These are phyloP conservation scores for Tetrapisispora fleetii DNA, from an alignment of 805 yeast species.

Conservation along the genomic window DNA sequence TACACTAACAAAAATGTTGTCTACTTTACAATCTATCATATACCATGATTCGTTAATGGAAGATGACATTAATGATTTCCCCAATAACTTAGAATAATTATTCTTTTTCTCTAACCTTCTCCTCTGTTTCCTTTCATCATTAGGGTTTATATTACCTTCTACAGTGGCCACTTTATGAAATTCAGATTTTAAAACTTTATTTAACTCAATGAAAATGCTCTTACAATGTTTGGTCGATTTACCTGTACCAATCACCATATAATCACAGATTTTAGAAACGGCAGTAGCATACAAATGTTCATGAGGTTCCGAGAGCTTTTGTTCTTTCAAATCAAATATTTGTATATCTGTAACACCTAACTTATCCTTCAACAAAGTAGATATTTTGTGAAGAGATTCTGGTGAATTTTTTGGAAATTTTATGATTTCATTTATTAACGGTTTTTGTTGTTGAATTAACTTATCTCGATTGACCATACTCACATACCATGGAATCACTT, in stretches of 20 bases:
- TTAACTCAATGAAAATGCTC: constrained; percentile 55
- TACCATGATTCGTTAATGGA: constrained; percentile 62
- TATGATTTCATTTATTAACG: constrained; percentile 38
- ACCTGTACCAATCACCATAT: constrained; percentile 64
- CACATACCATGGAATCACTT: constrained; percentile 52
- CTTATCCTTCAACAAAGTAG: constrained; percentile 40
- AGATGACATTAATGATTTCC: constrained; percentile 43
- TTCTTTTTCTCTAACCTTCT: constrained; percentile 45
- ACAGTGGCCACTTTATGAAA: constrained; percentile 38
- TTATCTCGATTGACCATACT: constrained; percentile 31
- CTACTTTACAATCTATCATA: constrained; percentile 57
- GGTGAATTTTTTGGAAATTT: constrained; percentile 55
- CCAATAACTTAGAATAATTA: constrained; percentile 41
- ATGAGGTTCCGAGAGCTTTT: constrained; percentile 9
- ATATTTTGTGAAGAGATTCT: constrained; percentile 27
- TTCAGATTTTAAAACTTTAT: constrained; percentile 46
- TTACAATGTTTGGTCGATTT: constrained; percentile 66
- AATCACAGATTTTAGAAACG: constrained; percentile 30
- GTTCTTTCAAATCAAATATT: constrained; percentile 54
- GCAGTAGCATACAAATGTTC: constrained; percentile 30
- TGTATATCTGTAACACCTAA: constrained; percentile 57
- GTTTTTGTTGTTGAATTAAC: constrained; percentile 27
- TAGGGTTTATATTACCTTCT: constrained; percentile 64
- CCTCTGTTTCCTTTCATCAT: constrained; percentile 41
- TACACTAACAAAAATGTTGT: constrained; percentile 60